Evolutionary conservation across 139 green algal genomes (phyloP).

Genomic region (Picochlorum sp.): DNA sequence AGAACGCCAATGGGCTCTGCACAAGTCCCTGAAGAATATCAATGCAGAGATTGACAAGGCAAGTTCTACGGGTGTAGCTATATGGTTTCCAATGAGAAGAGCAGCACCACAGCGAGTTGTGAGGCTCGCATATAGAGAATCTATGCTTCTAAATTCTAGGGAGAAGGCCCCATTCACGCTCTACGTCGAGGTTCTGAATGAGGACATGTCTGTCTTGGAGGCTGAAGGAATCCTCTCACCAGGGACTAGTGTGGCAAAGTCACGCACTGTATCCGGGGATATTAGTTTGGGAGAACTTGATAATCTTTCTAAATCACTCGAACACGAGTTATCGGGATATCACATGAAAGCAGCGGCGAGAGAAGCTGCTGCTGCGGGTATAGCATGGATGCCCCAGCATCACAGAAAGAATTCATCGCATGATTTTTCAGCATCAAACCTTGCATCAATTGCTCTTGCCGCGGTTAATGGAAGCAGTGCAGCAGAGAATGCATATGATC

Average conservation of each 20-base stretch:
- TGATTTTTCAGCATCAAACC: slow-evolving; percentile 11
- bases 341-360: slow-evolving; percentile 5
- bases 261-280: neutral
- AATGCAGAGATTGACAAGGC: slow-evolving; percentile 63
- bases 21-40: slow-evolving; percentile 44
- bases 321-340: neutral
- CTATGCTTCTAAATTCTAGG: slow-evolving; percentile 76
- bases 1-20: slow-evolving; percentile 46
- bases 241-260: neutral
- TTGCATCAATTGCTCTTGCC: slow-evolving; percentile 16
- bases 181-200: slow-evolving; percentile 64
- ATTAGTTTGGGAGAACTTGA: neutral
- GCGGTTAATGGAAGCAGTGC: slow-evolving; percentile 30
- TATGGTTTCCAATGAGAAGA: slow-evolving; percentile 79
- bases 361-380: slow-evolving; percentile 17
- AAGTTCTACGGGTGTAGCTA: slow-evolving; percentile 45
- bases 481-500: neutral
- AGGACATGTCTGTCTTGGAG: slow-evolving; percentile 8
- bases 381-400: slow-evolving; percentile 21
- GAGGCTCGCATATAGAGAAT: slow-evolving; percentile 68
- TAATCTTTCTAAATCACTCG: neutral
- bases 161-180: slow-evolving; percentile 80
- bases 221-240: neutral
- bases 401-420: slow-evolving; percentile 12
- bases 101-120: slow-evolving; percentile 64